Conservation (phyloP, 2,329 filamentous ascomycete genomes). For the Neurospora sp. region DNA sequence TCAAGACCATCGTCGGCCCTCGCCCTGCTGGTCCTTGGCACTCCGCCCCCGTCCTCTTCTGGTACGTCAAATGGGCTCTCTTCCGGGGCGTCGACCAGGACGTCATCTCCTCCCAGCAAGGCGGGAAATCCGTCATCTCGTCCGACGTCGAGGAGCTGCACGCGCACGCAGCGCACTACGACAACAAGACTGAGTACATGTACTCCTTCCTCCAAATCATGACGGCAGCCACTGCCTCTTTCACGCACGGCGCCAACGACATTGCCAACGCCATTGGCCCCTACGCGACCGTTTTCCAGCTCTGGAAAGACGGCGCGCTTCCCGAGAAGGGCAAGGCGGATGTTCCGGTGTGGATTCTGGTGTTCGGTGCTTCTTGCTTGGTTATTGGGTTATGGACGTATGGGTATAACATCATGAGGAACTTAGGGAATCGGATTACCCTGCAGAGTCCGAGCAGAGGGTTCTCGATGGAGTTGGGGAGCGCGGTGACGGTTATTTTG, state of each 20-base stretch:
- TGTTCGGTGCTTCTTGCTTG: conserved; percentile 23
- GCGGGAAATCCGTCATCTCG: conserved; percentile 31
- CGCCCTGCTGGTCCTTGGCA: conserved; percentile 35
- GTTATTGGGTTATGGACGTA: conserved; percentile 50
- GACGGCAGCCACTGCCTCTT: conserved; percentile 52
- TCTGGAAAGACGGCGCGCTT: conserved; percentile 42
- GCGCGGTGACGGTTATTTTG: conserved; percentile 52
- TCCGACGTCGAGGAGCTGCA: conserved; percentile 45
- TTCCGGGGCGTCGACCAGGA: conserved; percentile 38
- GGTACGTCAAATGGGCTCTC: conserved; percentile 32
- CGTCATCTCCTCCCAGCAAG: conserved; percentile 26
- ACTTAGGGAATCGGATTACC: conserved; percentile 47
- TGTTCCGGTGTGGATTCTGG: conserved; percentile 51
- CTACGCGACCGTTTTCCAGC: conserved; percentile 51
- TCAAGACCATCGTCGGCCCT: conserved; percentile 27
- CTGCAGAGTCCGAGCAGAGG: conserved; percentile 46
- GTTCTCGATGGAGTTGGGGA: conserved; percentile 48
- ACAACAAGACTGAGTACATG: conserved; percentile 51
- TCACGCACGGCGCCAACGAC: conserved; percentile 58
- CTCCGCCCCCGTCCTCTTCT: conserved; percentile 31
- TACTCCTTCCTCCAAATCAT: conserved; percentile 51
- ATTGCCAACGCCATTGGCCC: conserved; percentile 54
- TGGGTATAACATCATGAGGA: conserved; percentile 54
- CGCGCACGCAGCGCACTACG: conserved; percentile 46
- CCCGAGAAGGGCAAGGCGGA: conserved; percentile 29